A percentile compares a stretch with the other conserved stretches of the same genome.
Evolutionary conservation across 352 stramenopile species (phyloP).

Genomic region (Lagenidium giganteum): DNA sequence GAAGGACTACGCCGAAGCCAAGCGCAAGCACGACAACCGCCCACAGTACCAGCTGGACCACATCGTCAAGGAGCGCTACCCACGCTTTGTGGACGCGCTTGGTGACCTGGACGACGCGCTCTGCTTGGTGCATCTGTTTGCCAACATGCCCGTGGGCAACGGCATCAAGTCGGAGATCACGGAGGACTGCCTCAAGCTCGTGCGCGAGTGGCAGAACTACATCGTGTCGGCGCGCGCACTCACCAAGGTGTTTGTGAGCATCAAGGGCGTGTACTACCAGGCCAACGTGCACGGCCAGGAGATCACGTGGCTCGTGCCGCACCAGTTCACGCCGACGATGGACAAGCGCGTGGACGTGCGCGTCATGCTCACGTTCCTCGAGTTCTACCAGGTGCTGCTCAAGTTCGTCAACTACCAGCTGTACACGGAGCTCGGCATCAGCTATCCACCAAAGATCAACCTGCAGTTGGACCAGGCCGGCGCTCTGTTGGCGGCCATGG

Average conservation of each 20-base stretch:
- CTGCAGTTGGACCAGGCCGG: constrained; percentile 73
- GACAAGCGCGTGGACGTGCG: constrained; percentile 97
- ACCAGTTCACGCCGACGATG: constrained; percentile 97
- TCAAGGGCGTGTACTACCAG: constrained; percentile 99
- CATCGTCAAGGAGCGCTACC: constrained; percentile 98
- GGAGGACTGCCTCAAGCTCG: constrained; percentile 89
- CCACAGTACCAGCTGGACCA: constrained; percentile 96
- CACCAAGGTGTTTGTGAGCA: constrained; percentile 98
- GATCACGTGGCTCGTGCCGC: constrained; percentile 98
- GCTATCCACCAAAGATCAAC: constrained; percentile 93
- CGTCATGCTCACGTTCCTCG: constrained; percentile 99
- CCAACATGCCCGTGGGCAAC: constrained; percentile 90
- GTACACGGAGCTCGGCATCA: constrained; percentile 92
- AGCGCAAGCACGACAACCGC: constrained; percentile 80
- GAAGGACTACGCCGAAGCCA: constrained; percentile 77
- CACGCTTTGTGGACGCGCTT: constrained; percentile 96
- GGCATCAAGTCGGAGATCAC: constrained; percentile 86
- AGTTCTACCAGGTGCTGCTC: constrained; percentile 99
- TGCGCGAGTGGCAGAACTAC: constrained; percentile 96
- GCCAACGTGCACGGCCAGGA: constrained; percentile 89
- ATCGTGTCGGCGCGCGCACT: constrained; percentile 87
- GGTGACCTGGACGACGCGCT: constrained; percentile 98
- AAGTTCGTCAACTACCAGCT: constrained; percentile 99
- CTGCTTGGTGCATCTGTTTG: constrained; percentile 97
- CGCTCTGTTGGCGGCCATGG: constrained; percentile 57